Evolutionary conservation across 2,329 filamentous ascomycete species (phyloP), one percentile per base, ranked within the genome.

Genomic region (Emergomyces pasteurianus): DNA sequence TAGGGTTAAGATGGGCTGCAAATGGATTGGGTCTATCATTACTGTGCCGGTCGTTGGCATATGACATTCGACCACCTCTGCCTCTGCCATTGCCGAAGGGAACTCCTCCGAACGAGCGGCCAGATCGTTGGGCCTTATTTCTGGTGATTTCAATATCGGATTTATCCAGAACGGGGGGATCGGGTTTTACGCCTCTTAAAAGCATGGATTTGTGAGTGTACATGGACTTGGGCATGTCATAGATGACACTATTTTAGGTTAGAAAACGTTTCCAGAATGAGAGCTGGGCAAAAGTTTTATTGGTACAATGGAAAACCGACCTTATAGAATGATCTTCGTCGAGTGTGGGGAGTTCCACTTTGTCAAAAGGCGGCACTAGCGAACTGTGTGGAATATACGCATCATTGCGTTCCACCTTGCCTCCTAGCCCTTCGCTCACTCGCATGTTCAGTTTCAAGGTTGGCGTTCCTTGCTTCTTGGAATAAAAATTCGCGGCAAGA

Each of bases 171-270:
- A 85, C 87, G 1, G 89, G 84, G 1, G 81, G 76, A 4, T 88
- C 84, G 61, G 92, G 81, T 67, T 87, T 85, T 46, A 92, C 86
- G 14, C 94, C 94, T 2, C 90, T 86, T 42, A 99, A 81, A 16
- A 99, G 82, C 88, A 96, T 95, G 6, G 92, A 96, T 72, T 96
- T 96, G 76, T 99, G 94, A 4, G 84, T 78, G 67, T 89, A 83
- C 10, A 79, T 80, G 21, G 84, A 84, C 47, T 81, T 79, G 0
- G 92, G 92, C 75, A 96, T 88, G 52, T 90, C 85, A 71, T 95
- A 99, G 69, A 89, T 79, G 12, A 97, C 91, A 70, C 89, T 95
- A 65, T 46, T 43, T 18, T 59, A 52, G 14, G 66, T 77, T 68
- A 74, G 68, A 58, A 55, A 60, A 38, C 47, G 50, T 59, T 18